These are phyloP conservation scores for Hymenotorrendiella dingleyae DNA, from an alignment of 2,329 filamentous ascomycete genomes.

Conservation along the genomic window DNA sequence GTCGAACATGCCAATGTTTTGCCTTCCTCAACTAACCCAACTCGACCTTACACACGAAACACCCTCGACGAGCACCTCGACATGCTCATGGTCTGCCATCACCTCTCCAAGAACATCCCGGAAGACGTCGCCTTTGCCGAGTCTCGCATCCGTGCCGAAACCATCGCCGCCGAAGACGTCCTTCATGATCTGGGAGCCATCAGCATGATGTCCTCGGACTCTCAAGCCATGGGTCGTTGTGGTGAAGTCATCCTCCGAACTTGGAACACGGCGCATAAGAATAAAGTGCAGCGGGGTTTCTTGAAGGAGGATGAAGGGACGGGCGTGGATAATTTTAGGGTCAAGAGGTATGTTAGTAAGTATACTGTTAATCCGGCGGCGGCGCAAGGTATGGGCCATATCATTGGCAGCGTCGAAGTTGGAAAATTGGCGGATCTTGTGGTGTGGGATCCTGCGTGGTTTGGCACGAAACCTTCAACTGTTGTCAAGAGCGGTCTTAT, in stretches of 20 bases:
- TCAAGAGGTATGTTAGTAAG: constrained; percentile 90
- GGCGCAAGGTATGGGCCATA: constrained; percentile 81
- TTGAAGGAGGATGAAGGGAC: constrained; percentile 74
- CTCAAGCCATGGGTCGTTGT: constrained; percentile 93
- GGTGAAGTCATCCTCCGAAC: constrained; percentile 90
- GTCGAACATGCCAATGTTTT: constrained; percentile 86
- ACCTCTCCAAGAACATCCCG: constrained; percentile 84
- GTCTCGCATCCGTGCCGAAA: constrained; percentile 88
- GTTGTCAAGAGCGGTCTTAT: constrained; percentile 89
- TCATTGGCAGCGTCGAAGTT: constrained; percentile 81
- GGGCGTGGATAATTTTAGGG: constrained; percentile 81
- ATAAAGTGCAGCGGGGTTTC: constrained; percentile 75
- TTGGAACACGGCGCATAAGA: constrained; percentile 98
- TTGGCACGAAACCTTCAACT: constrained; percentile 76
- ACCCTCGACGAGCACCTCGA: constrained; percentile 95
- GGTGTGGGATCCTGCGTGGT: constrained; percentile 77
- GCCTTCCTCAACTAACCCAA: constrained; percentile 87
- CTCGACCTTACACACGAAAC: constrained; percentile 82
- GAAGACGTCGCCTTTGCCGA: constrained; percentile 96
- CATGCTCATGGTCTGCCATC: constrained; percentile 98
- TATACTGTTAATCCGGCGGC: constrained; percentile 94
- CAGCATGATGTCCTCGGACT: constrained; percentile 95
- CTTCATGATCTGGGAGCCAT: constrained; percentile 93
- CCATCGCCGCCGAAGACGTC: constrained; percentile 93
- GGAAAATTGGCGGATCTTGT: constrained; percentile 89